Conservation (phyloP, 2,329 filamentous ascomycete genomes). For the Talaromyces sp. region DNA sequence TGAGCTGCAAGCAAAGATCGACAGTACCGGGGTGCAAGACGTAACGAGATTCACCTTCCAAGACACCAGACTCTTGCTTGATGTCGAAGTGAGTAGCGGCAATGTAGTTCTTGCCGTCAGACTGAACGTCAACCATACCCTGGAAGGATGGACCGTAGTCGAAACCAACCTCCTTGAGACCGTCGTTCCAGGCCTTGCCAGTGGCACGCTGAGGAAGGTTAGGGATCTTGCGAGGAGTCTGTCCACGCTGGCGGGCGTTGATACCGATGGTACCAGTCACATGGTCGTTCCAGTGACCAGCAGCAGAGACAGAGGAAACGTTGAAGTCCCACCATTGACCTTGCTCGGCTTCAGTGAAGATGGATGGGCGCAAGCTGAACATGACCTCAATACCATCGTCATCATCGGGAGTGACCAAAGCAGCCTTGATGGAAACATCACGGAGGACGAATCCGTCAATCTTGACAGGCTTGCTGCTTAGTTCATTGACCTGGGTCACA, state of each 20-base stretch:
- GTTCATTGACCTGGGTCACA: not conserved
- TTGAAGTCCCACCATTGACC: slow-evolving; percentile 3
- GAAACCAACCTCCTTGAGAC: slow-evolving; percentile 13
- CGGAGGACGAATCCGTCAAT: slow-evolving; percentile 18
- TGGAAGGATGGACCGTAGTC: slow-evolving; percentile 20
- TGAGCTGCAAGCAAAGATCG: slow-evolving; percentile 23
- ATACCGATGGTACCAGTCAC: not conserved
- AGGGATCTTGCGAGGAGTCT: not conserved
- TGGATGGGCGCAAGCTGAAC: not conserved
- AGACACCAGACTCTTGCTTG: not conserved
- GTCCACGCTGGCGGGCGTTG: not conserved
- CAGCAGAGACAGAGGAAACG: not conserved
- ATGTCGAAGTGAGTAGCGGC: slow-evolving; percentile 5
- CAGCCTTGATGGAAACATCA: slow-evolving; percentile 5
- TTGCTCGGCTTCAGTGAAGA: not conserved
- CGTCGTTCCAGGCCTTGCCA: slow-evolving; percentile 13
- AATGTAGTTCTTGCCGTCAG: slow-evolving; percentile 3
- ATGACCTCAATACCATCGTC: slow-evolving; percentile 4
- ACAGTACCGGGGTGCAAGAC: slow-evolving; percentile 14
- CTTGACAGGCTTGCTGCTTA: not conserved
- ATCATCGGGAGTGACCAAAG: slow-evolving; percentile 6
- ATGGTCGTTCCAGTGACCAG: slow-evolving; percentile 1
- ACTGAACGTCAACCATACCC: slow-evolving; percentile 1
- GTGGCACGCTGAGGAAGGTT: slow-evolving; percentile 7
- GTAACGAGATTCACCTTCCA: slow-evolving; percentile 17